A percentile compares a stretch with the other conserved stretches of the same genome.
Evolutionary conservation across 2,329 filamentous ascomycete species (phyloP).

Genomic region (Tothia fuscella): DNA sequence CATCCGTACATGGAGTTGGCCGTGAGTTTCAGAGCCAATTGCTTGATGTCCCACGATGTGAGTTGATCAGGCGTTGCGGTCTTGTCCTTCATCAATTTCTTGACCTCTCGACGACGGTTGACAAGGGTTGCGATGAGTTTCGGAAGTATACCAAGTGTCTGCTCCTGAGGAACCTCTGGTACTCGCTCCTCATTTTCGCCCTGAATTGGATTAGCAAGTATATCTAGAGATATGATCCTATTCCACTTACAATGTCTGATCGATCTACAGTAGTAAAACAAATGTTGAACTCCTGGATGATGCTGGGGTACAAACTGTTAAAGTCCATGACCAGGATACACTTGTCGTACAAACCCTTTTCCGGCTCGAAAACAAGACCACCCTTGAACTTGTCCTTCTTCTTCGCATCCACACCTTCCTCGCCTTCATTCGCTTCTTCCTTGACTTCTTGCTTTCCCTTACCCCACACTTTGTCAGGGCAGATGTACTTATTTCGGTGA

Average conservation of each 20-base stretch:
- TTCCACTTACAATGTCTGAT: too few species aligned
- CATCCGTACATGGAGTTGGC: constrained; percentile 99
- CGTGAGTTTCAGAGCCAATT: constrained; percentile 89
- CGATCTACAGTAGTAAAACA: constrained; percentile 97
- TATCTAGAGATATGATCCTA: constrained; percentile 46
- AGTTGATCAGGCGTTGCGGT: constrained; percentile 74
- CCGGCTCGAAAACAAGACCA: constrained; percentile 93
- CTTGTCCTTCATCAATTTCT: constrained; percentile 93
- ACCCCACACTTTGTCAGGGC: constrained; percentile 83
- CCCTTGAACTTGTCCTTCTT: constrained; percentile 99
- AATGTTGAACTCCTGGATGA: constrained; percentile 99
- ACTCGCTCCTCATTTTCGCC: constrained; percentile 71
- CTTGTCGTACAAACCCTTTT: constrained; percentile 95
- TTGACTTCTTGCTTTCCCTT: constrained; percentile 61
- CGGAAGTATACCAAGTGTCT: constrained; percentile 76
- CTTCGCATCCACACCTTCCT: constrained; percentile 57
- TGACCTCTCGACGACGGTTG: constrained; percentile 78
- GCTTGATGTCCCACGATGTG: constrained; percentile 95
- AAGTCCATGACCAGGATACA: constrained; percentile 99
- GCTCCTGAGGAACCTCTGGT: constrained; percentile 69
- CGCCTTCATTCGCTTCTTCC: constrained; percentile 60
- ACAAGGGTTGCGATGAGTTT: constrained; percentile 87
- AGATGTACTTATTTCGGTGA: constrained; percentile 93
- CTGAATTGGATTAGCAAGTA: too few species aligned
- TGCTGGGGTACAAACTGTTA: constrained; percentile 96